Conservation (phyloP, 2,329 filamentous ascomycete genomes). For the Nemania abortiva region DNA sequence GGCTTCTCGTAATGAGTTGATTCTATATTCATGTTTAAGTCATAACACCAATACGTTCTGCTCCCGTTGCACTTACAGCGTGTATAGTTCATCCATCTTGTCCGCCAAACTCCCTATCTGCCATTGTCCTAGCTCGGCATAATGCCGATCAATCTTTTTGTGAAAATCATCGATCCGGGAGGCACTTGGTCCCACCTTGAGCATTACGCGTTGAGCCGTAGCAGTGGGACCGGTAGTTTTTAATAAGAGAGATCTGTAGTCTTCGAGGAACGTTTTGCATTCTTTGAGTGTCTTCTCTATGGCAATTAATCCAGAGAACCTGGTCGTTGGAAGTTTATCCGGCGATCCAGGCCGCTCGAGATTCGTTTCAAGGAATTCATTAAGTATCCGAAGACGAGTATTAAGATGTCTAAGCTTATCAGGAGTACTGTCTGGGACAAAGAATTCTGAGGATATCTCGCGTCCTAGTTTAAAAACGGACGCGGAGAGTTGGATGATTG, state of each 20-base stretch:
- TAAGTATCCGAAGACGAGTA: constrained; percentile 40
- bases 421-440: constrained; percentile 36
- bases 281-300: constrained; percentile 43
- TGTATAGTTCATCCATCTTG: constrained; percentile 21
- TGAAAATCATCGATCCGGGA: constrained; percentile 41
- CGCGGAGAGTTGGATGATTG: constrained; percentile 42
- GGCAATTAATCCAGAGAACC: constrained; percentile 32
- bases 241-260: constrained; percentile 40
- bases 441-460: constrained; percentile 42
- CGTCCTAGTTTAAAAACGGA: constrained; percentile 42
- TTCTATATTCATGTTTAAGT: constrained; percentile 13
- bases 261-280: constrained; percentile 43
- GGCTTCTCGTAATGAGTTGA: constrained; percentile 13
- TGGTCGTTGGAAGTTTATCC: constrained; percentile 31
- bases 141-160: constrained; percentile 42
- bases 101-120: constrained; percentile 20
- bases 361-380: constrained; percentile 36
- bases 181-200: constrained; percentile 38
- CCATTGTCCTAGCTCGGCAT: constrained; percentile 40
- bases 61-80: constrained; percentile 22
- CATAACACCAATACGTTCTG: neutral
- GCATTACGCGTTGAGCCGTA: constrained; percentile 31
- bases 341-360: constrained; percentile 29
- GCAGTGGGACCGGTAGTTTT: constrained; percentile 21
- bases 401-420: constrained; percentile 43